Evolutionary conservation across 192 early-diverging fungal genomes (phyloP).

Genomic region (Funneliformis mosseae): DNA sequence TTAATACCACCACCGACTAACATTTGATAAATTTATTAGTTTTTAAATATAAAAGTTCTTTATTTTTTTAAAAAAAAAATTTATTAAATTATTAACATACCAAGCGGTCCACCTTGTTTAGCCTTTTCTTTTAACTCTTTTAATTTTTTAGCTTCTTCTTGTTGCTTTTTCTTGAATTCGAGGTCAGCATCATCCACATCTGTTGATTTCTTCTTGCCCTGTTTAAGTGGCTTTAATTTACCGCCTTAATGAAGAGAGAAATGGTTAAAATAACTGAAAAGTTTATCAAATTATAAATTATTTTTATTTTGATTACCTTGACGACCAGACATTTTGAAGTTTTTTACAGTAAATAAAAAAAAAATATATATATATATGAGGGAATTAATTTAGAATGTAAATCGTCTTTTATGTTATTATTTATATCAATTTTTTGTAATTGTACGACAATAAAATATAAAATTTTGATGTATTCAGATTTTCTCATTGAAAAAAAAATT

Average conservation of each 20-base stretch:
- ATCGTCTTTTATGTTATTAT: no score
- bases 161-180: conserved; percentile 75
- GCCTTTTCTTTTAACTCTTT: conserved; percentile 69
- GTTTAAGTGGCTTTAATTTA: conserved; percentile 84
- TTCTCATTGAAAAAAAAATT: no score
- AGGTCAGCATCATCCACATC: conserved; percentile 70
- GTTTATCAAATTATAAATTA: background rate
- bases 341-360: no score
- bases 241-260: conserved; percentile 53
- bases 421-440: no score
- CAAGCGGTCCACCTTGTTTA: conserved; percentile 53
- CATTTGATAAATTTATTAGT: background rate
- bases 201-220: conserved; percentile 58
- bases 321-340: background rate
- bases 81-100: conserved; percentile 38
- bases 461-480: no score
- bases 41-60: no score
- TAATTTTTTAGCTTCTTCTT: conserved; percentile 71
- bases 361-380: no score
- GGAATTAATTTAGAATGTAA: no score
- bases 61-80: background rate
- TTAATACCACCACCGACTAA: conserved; percentile 63
- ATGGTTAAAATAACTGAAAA: background rate
- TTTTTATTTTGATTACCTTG: background rate
- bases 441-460: no score